Evolutionary conservation across 2,329 filamentous ascomycete species (phyloP).

Genomic region (Chaetomium sp.): DNA sequence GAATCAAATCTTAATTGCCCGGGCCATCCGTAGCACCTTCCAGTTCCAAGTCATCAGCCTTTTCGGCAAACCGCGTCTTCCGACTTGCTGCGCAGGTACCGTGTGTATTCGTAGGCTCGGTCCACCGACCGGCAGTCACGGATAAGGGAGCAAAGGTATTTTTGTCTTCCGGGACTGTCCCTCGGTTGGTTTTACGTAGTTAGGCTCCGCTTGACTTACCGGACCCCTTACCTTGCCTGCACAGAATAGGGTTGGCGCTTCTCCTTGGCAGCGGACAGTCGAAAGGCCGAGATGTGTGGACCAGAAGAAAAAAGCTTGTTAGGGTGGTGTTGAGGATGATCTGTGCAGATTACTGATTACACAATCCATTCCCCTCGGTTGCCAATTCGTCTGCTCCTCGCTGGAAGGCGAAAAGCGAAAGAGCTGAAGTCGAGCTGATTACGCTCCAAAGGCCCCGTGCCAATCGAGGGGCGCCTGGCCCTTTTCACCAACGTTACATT

Average conservation of each 20-base stretch:
- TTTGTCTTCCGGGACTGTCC: too few relatives aligned
- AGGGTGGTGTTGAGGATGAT: background rate
- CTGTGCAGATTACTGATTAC: background rate
- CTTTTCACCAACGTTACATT: background rate
- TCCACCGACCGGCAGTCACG: too few relatives aligned
- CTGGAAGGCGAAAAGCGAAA: background rate
- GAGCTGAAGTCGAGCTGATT: conserved; percentile 16
- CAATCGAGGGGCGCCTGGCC: conserved; percentile 7
- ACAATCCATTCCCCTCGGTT: too few relatives aligned
- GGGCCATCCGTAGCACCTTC: background rate
- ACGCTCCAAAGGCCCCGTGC: conserved; percentile 24
- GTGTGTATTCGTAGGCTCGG: too few relatives aligned
- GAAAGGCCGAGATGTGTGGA: background rate
- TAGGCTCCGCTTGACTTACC: too few relatives aligned
- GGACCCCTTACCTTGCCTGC: conserved; percentile 19
- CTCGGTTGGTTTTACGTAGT: too few relatives aligned
- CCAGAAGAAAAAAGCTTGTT: background rate
- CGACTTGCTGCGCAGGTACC: background rate
- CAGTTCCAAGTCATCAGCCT: background rate
- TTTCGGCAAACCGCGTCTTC: background rate
- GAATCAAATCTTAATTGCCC: background rate
- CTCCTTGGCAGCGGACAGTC: background rate
- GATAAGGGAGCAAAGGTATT: too few relatives aligned
- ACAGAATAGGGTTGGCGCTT: background rate
- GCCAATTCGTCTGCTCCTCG: background rate